Percentiles rank a stretch among this genome's conserved stretches.
Evolutionary conservation across 2,329 filamentous ascomycete genomes (phyloP).

Genomic region (Aspergillus puulaauensis): DNA sequence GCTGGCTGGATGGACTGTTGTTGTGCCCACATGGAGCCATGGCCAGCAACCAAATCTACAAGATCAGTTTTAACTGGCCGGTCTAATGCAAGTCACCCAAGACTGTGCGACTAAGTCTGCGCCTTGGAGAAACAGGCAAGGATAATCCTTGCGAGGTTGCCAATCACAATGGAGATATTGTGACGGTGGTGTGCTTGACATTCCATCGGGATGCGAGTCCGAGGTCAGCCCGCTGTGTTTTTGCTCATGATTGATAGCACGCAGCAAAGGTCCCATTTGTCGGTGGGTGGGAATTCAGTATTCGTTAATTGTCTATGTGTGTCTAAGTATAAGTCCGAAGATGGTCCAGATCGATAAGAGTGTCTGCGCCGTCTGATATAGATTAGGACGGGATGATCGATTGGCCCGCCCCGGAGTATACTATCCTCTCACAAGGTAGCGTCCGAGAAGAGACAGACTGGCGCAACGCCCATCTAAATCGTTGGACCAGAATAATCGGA

Average conservation of each 20-base stretch:
- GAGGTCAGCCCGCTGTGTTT: not conserved
- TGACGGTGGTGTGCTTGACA: not conserved
- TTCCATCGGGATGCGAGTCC: not conserved
- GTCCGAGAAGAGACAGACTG: too few relatives aligned
- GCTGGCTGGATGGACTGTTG: not conserved
- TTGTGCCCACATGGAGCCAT: slow-evolving; percentile 4
- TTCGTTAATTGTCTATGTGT: too few relatives aligned
- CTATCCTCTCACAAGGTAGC: not conserved
- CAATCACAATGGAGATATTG: not conserved
- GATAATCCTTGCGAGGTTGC: not conserved
- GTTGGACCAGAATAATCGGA: not conserved
- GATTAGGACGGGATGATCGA: not conserved
- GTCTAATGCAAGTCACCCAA: slow-evolving; percentile 7
- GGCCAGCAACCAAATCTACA: not conserved
- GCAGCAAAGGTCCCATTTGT: not conserved
- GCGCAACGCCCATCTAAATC: too few relatives aligned
- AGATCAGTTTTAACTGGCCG: not conserved
- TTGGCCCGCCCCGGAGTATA: not conserved
- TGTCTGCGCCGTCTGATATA: not conserved
- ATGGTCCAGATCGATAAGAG: not conserved
- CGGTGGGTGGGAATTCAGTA: too few relatives aligned
- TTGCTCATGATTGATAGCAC: not conserved
- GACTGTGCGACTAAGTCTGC: slow-evolving; percentile 1
- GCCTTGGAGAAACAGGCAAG: not conserved
- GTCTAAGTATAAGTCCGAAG: not conserved